Percentiles rank a stretch among this genome's conserved stretches.
phyloP scores from a whole-genome alignment of 2,329 filamentous ascomycete species.

The Parasarocladium wereldwijsianum region DNA sequence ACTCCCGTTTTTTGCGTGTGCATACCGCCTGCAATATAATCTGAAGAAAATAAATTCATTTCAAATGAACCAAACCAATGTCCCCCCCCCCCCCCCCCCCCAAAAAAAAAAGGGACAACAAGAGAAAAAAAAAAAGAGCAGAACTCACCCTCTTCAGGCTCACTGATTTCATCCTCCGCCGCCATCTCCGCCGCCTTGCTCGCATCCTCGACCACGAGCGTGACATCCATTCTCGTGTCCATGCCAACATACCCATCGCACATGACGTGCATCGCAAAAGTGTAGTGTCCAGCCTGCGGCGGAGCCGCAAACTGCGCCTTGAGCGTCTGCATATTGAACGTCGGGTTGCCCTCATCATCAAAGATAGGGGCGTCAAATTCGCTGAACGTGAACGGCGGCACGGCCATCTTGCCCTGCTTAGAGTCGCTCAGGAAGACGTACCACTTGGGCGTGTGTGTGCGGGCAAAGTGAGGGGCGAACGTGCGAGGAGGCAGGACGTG shows the following conservation, averaged over 20 bases:
- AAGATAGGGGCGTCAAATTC: constrained; percentile 85
- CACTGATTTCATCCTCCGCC: constrained; percentile 89
- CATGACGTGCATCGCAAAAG: constrained; percentile 84
- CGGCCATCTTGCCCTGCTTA: constrained; percentile 90
- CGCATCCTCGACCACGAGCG: constrained; percentile 75
- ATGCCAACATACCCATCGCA: constrained; percentile 94
- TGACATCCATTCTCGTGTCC: constrained; percentile 83
- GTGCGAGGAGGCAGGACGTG: constrained; percentile 70
- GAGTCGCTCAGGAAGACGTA: constrained; percentile 88
- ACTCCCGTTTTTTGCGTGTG: constrained; percentile 35
- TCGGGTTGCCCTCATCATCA: constrained; percentile 66
- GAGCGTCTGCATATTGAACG: constrained; percentile 87
- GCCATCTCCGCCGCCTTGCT: constrained; percentile 68
- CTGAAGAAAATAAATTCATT: constrained; percentile 25
- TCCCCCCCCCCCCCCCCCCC: too few species aligned
- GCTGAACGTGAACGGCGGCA: constrained; percentile 90
- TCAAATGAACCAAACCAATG: background rate
- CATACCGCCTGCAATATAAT: constrained; percentile 86
- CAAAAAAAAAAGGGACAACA: too few species aligned
- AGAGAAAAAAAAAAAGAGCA: constrained; percentile 8
- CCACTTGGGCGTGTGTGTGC: constrained; percentile 83
- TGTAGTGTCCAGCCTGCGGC: constrained; percentile 82
- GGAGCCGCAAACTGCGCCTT: constrained; percentile 96
- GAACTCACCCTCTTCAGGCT: constrained; percentile 85
- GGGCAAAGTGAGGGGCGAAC: constrained; percentile 78